These are phyloP conservation scores for Lactarius hengduanensis DNA, from an alignment of 768 basidiomycete species.

Conservation along the genomic window DNA sequence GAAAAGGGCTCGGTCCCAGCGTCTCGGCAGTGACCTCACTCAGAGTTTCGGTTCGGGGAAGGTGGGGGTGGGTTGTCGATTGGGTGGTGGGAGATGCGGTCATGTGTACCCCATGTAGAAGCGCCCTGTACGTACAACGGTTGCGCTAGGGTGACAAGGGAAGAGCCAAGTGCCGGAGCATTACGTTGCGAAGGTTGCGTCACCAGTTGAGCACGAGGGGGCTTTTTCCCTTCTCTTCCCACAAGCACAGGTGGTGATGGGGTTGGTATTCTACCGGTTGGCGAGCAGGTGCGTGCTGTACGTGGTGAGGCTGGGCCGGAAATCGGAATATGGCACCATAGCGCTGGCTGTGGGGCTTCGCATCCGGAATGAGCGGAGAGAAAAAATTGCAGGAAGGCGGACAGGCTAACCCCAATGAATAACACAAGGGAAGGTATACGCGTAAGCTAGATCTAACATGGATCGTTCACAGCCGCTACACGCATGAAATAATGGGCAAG, in stretches of 20 bases:
- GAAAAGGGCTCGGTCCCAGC: neutral
- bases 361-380: neutral
- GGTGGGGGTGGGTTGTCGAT: neutral
- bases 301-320: neutral
- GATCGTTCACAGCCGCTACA: constrained; percentile 15
- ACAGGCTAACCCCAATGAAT: neutral
- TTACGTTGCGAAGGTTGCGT: constrained; percentile 1
- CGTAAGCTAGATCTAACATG: neutral
- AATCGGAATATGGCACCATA: neutral
- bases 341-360: neutral
- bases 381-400: neutral
- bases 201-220: neutral
- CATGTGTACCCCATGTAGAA: neutral
- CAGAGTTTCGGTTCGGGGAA: neutral
- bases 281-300: neutral
- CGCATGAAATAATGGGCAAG: neutral
- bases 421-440: neutral
- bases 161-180: neutral
- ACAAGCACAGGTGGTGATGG: neutral
- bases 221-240: neutral
- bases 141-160: neutral
- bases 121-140: neutral
- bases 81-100: neutral
- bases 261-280: neutral
- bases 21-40: neutral